Evolutionary conservation across 108 stramenopile genomes (phyloP).

Genomic region (Cyclotella choctawhatcheeana): DNA sequence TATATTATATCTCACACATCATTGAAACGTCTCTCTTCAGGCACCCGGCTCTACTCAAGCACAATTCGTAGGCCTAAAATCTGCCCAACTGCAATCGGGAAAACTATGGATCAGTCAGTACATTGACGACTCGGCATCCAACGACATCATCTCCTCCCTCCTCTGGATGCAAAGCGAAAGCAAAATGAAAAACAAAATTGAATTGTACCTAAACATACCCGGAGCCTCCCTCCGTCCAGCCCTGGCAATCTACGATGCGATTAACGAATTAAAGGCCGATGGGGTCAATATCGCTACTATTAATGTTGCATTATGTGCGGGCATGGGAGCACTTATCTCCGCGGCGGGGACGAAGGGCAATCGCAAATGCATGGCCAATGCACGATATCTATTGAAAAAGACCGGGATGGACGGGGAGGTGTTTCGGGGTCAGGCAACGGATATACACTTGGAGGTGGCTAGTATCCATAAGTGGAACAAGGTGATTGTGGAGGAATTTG

Average conservation of each 20-base stretch:
- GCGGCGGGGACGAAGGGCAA: conserved; percentile 87
- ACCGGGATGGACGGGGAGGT: conserved; percentile 90
- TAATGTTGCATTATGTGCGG: conserved; percentile 91
- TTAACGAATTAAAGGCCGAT: conserved; percentile 70
- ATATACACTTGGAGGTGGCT: conserved; percentile 87
- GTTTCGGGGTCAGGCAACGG: conserved; percentile 89
- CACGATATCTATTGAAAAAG: conserved; percentile 90
- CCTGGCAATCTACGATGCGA: conserved; percentile 90
- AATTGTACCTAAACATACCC: conserved; percentile 91
- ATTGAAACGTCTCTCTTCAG: conserved; percentile 21
- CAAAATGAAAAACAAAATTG: conserved; percentile 61
- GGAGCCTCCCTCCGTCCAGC: conserved; percentile 83
- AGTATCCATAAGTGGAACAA: conserved; percentile 80
- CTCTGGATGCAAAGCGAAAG: conserved; percentile 78
- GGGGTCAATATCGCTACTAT: conserved; percentile 76
- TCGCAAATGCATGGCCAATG: conserved; percentile 87
- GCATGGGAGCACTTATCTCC: conserved; percentile 92
- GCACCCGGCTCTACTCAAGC: conserved; percentile 72
- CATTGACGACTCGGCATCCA: conserved; percentile 92
- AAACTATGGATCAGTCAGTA: conserved; percentile 89
- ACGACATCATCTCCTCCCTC: conserved; percentile 87
- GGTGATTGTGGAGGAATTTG: conserved; percentile 70
- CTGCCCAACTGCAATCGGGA: conserved; percentile 90
- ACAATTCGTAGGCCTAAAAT: conserved; percentile 85
- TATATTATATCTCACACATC: background rate